Base-by-base conservation (phyloP, 371 early-diverging fungal species). In the Mortierella sp. region DNA sequence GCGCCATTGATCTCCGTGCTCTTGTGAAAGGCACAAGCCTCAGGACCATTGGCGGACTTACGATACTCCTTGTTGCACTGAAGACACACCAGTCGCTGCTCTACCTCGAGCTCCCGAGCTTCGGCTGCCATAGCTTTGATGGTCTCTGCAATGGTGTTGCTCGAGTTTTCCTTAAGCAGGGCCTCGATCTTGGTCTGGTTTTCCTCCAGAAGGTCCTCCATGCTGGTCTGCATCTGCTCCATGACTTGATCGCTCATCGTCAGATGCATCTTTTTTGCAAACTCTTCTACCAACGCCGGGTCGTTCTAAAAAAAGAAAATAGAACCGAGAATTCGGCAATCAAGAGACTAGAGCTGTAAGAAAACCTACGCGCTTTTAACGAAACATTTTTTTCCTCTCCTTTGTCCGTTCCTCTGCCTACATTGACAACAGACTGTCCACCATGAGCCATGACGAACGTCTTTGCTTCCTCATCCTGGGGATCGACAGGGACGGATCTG, bases 11-110 rank as follows among this genome's bases (percentile, higher is more conserved):
- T 31, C 44, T 69, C 41, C 11, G 6, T 14, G 8, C 46, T 30
- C 52, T 50, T 70, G 63, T 85, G 85, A 64, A 85, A 85, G 8
- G 78, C 51, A 50, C 85, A 85, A 7, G 83, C 66, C 21, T 78
- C 79, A 2, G 80, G 80, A 2, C 80, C 81, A 39, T 85, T 85
- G 39, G 57, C 57, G 6, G 80, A 79, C n/a, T 72, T 75, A 0
- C 70, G 73, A 54, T 76, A 85, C 24, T 76, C 67, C 51, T 66
- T 58, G 37, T 71, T 56, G 46, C 85, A 85, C 59, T 85, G 85
- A 31, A 85, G 75, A 57, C 85, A 85, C 6, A 53, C 61, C 15
- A 69, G 32, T 37, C 69, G 70, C 31, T 79, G 78, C 46, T 83
- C 83, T 8, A 64, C 58, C 15, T 80, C 80, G 1, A 34, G 57